Conservation (phyloP, 306 rosid species). For the Phaseolus lunatus region DNA sequence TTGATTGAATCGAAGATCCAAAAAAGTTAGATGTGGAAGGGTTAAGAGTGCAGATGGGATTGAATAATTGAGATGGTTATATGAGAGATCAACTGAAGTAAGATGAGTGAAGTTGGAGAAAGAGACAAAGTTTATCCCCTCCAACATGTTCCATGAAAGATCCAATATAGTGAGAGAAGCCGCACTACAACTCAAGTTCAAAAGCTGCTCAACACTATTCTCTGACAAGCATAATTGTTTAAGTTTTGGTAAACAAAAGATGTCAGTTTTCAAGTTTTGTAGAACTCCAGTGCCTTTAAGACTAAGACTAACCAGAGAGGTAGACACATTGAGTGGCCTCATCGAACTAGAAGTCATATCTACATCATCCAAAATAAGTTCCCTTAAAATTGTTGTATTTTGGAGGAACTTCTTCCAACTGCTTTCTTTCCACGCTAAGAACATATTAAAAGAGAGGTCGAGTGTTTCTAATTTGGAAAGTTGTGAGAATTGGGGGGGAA, state of each 20-base stretch:
- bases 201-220: neutral
- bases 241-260: constrained; percentile 13
- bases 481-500: too few relatives aligned
- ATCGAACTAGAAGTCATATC: neutral
- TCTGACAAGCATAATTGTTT: neutral
- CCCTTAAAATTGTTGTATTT: constrained; percentile 3
- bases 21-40: neutral
- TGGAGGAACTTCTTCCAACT: neutral
- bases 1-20: neutral
- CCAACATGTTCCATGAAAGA: fast-evolving
- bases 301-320: constrained; percentile 26
- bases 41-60: neutral
- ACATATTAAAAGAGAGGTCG: too few relatives aligned
- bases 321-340: neutral
- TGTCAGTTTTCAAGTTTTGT: neutral
- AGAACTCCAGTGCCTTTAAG: neutral
- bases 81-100: neutral
- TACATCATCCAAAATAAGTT: neutral
- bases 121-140: neutral
- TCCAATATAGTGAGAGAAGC: neutral
- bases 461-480: too few relatives aligned
- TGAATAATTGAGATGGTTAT: neutral
- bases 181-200: neutral
- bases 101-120: neutral
- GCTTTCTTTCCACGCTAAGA: neutral